Evolutionary conservation across 1,284 basidiomycete genomes (phyloP), one percentile per base, ranked within the genome.

Genomic region (Butyriboletus appendiculatus): DNA sequence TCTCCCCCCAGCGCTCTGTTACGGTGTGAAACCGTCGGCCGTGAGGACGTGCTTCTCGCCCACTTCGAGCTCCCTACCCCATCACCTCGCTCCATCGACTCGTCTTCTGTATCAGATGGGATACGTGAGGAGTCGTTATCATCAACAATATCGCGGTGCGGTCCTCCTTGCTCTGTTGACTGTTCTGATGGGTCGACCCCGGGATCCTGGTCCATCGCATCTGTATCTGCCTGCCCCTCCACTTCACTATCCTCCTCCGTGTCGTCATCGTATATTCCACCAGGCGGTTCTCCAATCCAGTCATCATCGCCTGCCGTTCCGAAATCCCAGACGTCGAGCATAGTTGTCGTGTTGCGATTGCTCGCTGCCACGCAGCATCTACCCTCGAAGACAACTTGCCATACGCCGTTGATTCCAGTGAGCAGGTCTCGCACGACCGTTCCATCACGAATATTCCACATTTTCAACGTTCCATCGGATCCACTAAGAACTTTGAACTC

Each of bases 401-500:
- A 97, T 16, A 98, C 95, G 16, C 92, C 93, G 15, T 86, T 90
- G 59, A 96, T 91, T 12, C 91, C 91, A 1, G 88, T 90, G 56
- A 97, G 77, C 56, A 98, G 76, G 71, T 97, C 95, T 39, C 92
- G 81, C 18, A 93, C 85, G 49, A 92, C 86, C 0, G 81, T 81
- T 26, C 95, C 94, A 54, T 94, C 90, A 44, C 86, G 78, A 56
- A 96, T 82, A 69, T 97, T 91, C 96, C 96, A 98, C 83, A 97
- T 90, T 78, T 97, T 97, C 61, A 98, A 78, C 40, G 92, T 94
- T n/a, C 95, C 96, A 64, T 97, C 95, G 11, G 89, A 92, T 8
- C 96, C 95, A 62, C 88, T 92, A 41, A 98, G 80, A 47, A 98
- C 92, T 70, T 96, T 96, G 78, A 92, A 92, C 68, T 97, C 95